Evolutionary conservation across 2,329 filamentous ascomycete species (phyloP), one percentile per base, ranked within the genome.

Genomic region (Fusarium equiseti): DNA sequence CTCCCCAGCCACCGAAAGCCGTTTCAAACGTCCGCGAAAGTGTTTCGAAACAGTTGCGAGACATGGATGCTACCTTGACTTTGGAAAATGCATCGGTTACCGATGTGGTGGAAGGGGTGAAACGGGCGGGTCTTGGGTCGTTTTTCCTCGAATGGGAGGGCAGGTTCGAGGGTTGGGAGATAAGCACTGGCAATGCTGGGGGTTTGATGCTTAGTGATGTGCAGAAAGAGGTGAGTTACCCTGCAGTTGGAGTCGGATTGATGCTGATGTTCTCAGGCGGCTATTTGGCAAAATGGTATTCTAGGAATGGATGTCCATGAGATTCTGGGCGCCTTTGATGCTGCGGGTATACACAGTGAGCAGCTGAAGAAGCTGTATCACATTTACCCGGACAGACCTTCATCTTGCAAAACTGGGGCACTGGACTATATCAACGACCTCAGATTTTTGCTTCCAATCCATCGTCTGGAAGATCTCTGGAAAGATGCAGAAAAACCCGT

Each of bases 361-460:
- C 77, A 77, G 20, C 75, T 85, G 10, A 78, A 79, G 49, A 77
- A 78, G 31, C 56, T 80, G 7, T 85, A 85, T 60, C 77, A 82
- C 46, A 80, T 85, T n/a, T 75, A 79, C 4, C 66, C 75, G 0
- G 77, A 78, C n/a, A 76, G 83, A 24, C 77, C 80, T 3, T 79
- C 80, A 7, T 80, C 83, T 0, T 79, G 76, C 31, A 82, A 79
- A 42, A 68, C 81, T 1, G 83, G 83, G 1, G 81, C 80, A 1
- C 35, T 85, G 18, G 80, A 82, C 32, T 76, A 82, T 16, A 75
- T 81, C 46, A 78, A 78, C 40, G 80, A 82, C 55, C 61, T 70
- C 24, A 73, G 70, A 6, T 82, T 78, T 27, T 58, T 73, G 1
- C 57, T 78, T n/a, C 80, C 80, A 0, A 67, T 74, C 3, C 59